These are phyloP conservation scores for Maudiozyma turicensis DNA, from an alignment of 805 yeast species.

Conservation along the genomic window DNA sequence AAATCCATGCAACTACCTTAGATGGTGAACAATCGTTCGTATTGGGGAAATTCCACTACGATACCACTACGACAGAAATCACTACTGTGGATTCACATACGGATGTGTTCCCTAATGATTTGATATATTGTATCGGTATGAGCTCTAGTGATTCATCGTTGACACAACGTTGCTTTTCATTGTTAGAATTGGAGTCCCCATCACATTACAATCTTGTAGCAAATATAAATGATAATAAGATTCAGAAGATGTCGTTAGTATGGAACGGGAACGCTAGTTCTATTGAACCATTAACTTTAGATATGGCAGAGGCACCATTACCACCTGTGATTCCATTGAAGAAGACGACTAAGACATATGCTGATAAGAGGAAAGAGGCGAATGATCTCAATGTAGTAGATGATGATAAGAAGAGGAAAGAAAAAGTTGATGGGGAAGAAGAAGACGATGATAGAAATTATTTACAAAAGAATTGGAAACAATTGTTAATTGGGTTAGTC, in stretches of 20 bases:
- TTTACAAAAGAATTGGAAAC: constrained; percentile 27
- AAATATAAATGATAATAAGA: constrained; percentile 5
- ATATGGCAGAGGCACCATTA: constrained; percentile 13
- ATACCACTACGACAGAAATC: neutral
- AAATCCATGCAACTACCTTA: neutral
- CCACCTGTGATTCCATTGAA: constrained; percentile 19
- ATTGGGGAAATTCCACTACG: neutral
- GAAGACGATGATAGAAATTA: constrained; percentile 16
- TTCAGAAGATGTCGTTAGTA: constrained; percentile 16
- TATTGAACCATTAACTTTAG: constrained; percentile 10
- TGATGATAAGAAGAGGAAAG: constrained; percentile 14
- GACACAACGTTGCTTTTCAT: constrained; percentile 17
- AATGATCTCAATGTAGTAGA: constrained; percentile 14
- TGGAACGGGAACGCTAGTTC: constrained; percentile 11
- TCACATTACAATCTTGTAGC: constrained; percentile 16
- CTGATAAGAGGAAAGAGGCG: constrained; percentile 17
- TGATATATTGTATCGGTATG: constrained; percentile 16
- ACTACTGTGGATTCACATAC: neutral
- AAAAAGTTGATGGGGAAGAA: constrained; percentile 19
- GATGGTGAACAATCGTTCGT: neutral
- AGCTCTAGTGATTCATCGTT: constrained; percentile 6
- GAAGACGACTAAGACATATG: constrained; percentile 25
- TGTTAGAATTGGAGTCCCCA: constrained; percentile 15
- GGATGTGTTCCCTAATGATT: neutral
- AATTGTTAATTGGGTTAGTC: constrained; percentile 19